Percentiles rank a stretch among this genome's conserved stretches.
Evolutionary conservation across 768 basidiomycete species (phyloP).

Genomic region (Hydnum rufescens): DNA sequence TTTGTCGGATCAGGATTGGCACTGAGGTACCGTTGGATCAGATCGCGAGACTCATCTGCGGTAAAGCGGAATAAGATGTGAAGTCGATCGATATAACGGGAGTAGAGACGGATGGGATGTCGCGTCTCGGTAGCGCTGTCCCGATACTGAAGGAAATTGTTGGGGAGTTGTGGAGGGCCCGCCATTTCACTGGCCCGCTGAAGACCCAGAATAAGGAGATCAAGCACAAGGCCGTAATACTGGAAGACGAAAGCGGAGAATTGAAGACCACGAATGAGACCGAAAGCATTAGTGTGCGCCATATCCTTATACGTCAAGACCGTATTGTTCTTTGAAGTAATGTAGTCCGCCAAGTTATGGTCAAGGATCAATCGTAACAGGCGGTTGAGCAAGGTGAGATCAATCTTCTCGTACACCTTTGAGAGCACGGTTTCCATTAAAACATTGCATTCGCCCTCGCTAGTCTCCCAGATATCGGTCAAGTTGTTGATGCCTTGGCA

Average conservation of each 20-base stretch:
- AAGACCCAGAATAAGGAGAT: conserved; percentile 89
- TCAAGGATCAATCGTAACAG: conserved; percentile 90
- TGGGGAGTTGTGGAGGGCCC: conserved; percentile 90
- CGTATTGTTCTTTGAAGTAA: conserved; percentile 97
- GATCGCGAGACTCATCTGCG: conserved; percentile 89
- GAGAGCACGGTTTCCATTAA: conserved; percentile 98
- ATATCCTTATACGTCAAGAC: conserved; percentile 91
- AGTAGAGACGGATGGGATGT: conserved; percentile 95
- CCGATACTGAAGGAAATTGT: conserved; percentile 94
- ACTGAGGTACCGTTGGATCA: conserved; percentile 93
- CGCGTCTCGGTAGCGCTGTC: conserved; percentile 89
- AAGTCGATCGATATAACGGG: conserved; percentile 84
- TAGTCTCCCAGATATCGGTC: conserved; percentile 96
- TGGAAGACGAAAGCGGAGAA: conserved; percentile 99
- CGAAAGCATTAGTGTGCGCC: conserved; percentile 95
- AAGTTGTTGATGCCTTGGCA: conserved; percentile 98
- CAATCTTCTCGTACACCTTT: conserved; percentile 98
- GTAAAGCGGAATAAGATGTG: conserved; percentile 97
- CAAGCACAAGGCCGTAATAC: conserved; percentile 89
- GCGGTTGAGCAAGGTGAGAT: conserved; percentile 87
- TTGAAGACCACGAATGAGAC: conserved; percentile 91
- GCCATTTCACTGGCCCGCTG: conserved; percentile 98
- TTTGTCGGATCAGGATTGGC: conserved; percentile 98
- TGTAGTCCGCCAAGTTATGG: conserved; percentile 97
- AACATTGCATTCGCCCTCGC: conserved; percentile 93